Base-by-base conservation (phyloP, 163 green algal species). In the Scenedesmus sp. region DNA sequence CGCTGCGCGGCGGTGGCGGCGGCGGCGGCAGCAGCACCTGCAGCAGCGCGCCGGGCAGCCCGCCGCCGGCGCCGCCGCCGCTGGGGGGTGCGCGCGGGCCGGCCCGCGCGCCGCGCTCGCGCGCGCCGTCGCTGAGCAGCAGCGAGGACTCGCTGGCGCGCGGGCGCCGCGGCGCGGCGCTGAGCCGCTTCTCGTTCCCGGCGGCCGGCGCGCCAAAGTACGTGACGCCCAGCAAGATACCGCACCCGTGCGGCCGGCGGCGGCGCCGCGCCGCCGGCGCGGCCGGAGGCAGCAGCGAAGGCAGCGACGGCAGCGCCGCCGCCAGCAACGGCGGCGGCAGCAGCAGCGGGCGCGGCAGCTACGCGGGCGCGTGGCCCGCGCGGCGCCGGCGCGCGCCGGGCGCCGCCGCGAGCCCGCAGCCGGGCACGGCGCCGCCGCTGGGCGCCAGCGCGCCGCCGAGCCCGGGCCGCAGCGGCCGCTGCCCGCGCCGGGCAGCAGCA, bases 141-240 rank as follows among this genome's bases (percentile, higher is more conserved):
- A n/a, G n/a, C n/a, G n/a, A 26, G 50, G 42, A 73, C 3, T 39
- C 51, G 20, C 20, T 28, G 31, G 33, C 10, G 36, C 63, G 42
- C n/a, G 42, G 63, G 34, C 42, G 33, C 66, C 62, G 39, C 50
- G 42, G 20, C n/a, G 44, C 5, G 67, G 54, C 69, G 39, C 7
- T 47, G 39, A 67, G 42, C 58, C 58, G 58, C 36, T 77, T 77
- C 31, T 48, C 69, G 3, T 77, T 77, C 14, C 69, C 69, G 44
- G n/a, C 10, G 28, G 54, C 26, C 13, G 39, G 39, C 39, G 7
- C 6, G 39, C 26, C 31, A 0, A 57, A 77, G n/a, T 77, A 77
- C 69, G 56, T 77, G 24, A 77, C 69, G 47, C 69, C 69, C 4
- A n/a, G 66, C 34, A 77, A 77, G 54, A 77, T 77, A 13, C 69